These are phyloP conservation scores for Petunia hybrid DNA, from an alignment of 305 asterid genomes.

Conservation along the genomic window DNA sequence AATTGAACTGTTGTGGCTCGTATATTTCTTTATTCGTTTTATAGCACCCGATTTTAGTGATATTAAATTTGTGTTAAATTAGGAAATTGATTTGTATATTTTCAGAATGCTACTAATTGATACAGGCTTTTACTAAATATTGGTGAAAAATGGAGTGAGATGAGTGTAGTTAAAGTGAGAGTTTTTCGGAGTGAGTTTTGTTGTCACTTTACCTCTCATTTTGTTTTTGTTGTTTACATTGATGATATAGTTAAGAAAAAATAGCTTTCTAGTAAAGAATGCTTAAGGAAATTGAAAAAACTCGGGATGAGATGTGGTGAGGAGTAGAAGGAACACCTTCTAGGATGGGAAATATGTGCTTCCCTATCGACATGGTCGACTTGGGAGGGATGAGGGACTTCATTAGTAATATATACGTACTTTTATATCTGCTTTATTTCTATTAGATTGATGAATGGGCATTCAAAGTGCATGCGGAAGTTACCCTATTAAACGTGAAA, in stretches of 20 bases:
- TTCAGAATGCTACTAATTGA: no score
- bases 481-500: not conserved
- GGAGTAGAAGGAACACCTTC: not conserved
- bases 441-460: constrained; percentile 13
- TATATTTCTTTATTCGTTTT: not conserved
- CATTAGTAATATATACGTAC: not conserved
- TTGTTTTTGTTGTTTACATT: not conserved
- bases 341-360: constrained; percentile 4
- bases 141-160: not conserved
- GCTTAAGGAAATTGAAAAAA: not conserved
- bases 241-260: not conserved
- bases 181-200: not conserved
- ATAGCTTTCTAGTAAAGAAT: not conserved
- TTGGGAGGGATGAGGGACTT: not conserved
- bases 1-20: not conserved
- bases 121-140: not conserved
- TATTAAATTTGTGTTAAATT: not conserved
- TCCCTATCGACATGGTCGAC: not conserved
- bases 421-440: not conserved
- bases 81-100: not conserved
- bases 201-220: not conserved
- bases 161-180: not conserved
- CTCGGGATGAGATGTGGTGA: not conserved
- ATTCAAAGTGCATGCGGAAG: not conserved
- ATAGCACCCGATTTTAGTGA: not conserved